Evolutionary conservation across 2,329 filamentous ascomycete genomes (phyloP).

Genomic region (Alternaria longipes): DNA sequence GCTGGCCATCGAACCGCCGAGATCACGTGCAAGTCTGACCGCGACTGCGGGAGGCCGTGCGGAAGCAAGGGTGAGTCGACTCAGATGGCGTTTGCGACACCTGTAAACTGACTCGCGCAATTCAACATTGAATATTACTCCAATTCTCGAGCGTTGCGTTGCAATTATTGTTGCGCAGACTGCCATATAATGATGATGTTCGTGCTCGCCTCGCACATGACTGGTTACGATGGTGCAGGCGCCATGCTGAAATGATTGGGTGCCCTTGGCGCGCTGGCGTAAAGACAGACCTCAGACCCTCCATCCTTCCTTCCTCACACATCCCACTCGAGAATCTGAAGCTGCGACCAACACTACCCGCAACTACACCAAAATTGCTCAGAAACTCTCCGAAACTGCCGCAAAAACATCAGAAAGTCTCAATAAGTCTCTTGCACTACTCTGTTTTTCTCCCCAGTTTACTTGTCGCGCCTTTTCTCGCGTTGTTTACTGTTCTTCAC

Average conservation of each 20-base stretch:
- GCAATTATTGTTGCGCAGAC: neutral
- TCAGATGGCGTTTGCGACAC: neutral
- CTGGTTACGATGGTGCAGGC: neutral
- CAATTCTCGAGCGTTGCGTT: neutral
- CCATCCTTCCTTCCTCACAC: constrained; percentile 28
- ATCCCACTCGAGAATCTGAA: constrained; percentile 24
- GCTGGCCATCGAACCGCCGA: constrained; percentile 16
- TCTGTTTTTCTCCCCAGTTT: neutral
- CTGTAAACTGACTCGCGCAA: constrained; percentile 4
- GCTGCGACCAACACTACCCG: constrained; percentile 22
- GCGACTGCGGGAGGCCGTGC: constrained; percentile 18
- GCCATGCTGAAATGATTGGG: neutral
- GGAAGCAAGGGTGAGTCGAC: neutral
- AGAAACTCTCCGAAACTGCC: constrained; percentile 8
- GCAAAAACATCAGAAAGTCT: constrained; percentile 3
- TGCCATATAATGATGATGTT: neutral
- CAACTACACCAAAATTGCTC: constrained; percentile 9
- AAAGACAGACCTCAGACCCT: constrained; percentile 7
- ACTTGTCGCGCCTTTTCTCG: constrained; percentile 21
- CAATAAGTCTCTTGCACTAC: neutral
- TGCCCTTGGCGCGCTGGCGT: constrained; percentile 14
- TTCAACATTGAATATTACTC: neutral
- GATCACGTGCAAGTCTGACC: constrained; percentile 4
- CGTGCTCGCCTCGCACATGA: neutral
- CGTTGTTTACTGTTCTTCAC: constrained; percentile 33